A percentile compares a stretch with the other conserved stretches of the same genome.
These are phyloP conservation scores for Prasinococcaceae sp. DNA, from an alignment of 139 green algal genomes.

Conservation along the genomic window DNA sequence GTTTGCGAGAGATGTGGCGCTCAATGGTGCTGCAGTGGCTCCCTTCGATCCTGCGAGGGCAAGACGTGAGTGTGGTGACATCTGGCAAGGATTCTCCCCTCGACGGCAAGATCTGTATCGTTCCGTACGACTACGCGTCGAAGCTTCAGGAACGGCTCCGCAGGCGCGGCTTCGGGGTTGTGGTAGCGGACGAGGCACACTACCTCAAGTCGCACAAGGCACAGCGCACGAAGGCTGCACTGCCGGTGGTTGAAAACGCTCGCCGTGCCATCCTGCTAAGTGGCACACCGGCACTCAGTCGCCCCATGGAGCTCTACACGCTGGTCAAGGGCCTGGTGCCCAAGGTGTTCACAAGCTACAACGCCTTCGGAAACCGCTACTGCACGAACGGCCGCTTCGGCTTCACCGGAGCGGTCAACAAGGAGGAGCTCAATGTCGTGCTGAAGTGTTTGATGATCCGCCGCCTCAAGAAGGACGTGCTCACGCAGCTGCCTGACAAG, in stretches of 20 bases:
- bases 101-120: constrained; percentile 10
- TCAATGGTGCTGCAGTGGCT: constrained; percentile 6
- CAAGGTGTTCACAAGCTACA: constrained; percentile 14
- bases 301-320: constrained; percentile 30
- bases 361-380: constrained; percentile 25
- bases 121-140: constrained; percentile 18
- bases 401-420: constrained; percentile 23
- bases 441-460: constrained; percentile 73
- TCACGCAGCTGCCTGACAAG: constrained; percentile 79
- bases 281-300: constrained; percentile 27
- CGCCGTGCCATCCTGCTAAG: constrained; percentile 31
- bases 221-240: constrained; percentile 22
- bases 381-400: constrained; percentile 8
- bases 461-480: constrained; percentile 77
- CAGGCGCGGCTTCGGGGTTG: constrained; percentile 12
- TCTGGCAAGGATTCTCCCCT: neutral
- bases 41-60: neutral
- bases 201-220: constrained; percentile 32
- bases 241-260: constrained; percentile 20
- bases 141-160: constrained; percentile 5
- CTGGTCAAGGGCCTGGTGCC: constrained; percentile 21
- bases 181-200: constrained; percentile 36
- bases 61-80: constrained; percentile 12
- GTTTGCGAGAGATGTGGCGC: constrained; percentile 20
- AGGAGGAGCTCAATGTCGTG: constrained; percentile 64